phyloP scores from a whole-genome alignment of 2,329 filamentous ascomycete species.

The Pyricularia sp. region DNA sequence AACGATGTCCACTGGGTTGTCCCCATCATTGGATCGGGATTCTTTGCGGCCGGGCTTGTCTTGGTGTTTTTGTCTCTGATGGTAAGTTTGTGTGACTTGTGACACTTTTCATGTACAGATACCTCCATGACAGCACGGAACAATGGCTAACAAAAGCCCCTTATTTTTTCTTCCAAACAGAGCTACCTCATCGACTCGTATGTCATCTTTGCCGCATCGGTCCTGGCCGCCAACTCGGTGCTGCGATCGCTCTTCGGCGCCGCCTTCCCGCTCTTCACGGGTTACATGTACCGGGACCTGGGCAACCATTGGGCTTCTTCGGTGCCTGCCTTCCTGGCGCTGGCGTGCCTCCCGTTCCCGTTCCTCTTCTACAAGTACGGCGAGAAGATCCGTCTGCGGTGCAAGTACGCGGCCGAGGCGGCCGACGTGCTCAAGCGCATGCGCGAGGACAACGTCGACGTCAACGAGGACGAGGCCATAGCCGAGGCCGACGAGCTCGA shows the following conservation, averaged over 20 bases:
- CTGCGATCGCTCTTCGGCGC: conserved; percentile 64
- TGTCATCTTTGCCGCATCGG: conserved; percentile 68
- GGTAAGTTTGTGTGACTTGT: conserved; percentile 3
- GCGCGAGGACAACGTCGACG: conserved; percentile 18
- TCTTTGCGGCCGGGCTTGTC: conserved; percentile 38
- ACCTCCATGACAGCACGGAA: too few species aligned
- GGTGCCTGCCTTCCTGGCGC: conserved; percentile 63
- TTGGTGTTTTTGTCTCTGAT: conserved; percentile 57
- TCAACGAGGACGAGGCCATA: conserved; percentile 19
- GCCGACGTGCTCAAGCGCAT: conserved; percentile 46
- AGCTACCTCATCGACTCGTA: conserved; percentile 64
- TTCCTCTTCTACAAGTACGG: conserved; percentile 72
- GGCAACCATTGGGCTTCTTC: conserved; percentile 70
- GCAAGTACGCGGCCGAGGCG: conserved; percentile 61
- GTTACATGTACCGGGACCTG: conserved; percentile 42
- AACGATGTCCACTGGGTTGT: conserved; percentile 25
- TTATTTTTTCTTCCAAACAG: neutral
- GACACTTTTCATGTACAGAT: too few species aligned
- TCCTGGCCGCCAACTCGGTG: conserved; percentile 63
- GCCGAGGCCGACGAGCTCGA: conserved; percentile 15
- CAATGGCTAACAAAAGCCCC: neutral
- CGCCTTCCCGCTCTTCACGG: conserved; percentile 66
- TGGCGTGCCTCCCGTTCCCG: conserved; percentile 64
- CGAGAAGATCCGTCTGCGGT: conserved; percentile 49
- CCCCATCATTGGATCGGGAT: conserved; percentile 24